phyloP scores from a whole-genome alignment of 2,329 filamentous ascomycete species.

The Neonectria faginata region DNA sequence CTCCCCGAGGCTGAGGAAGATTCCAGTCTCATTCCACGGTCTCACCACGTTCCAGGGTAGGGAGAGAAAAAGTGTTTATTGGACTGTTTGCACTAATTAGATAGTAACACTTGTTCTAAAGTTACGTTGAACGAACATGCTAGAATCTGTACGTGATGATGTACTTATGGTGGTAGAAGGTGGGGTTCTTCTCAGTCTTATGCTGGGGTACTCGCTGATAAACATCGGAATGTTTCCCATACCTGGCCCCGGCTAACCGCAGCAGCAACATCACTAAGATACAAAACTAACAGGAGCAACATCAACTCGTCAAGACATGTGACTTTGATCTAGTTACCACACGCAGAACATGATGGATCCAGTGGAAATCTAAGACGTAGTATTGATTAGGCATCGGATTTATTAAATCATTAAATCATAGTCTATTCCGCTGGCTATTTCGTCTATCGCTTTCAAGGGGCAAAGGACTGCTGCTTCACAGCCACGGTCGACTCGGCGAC shows the following conservation, averaged over 20 bases:
- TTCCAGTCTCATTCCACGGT: conserved; percentile 16
- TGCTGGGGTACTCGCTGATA: neutral
- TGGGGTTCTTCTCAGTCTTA: neutral
- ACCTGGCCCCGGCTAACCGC: neutral
- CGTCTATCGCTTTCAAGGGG: conserved; percentile 21
- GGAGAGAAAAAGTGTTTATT: neutral
- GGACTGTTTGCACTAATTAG: neutral
- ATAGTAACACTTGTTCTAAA: neutral
- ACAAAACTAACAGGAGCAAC: too few species aligned
- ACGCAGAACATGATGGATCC: too few species aligned
- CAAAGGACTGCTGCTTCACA: conserved; percentile 38
- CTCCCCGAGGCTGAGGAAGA: conserved; percentile 38
- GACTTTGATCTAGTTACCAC: too few species aligned
- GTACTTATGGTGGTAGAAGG: neutral
- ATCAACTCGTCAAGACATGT: too few species aligned
- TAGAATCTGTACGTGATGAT: neutral
- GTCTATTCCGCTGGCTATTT: conserved; percentile 7
- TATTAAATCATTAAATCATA: neutral
- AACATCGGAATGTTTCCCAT: neutral
- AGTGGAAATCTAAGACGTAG: neutral
- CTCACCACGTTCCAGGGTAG: conserved; percentile 36
- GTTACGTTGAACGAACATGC: neutral
- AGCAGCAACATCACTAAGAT: neutral
- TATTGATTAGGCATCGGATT: neutral
- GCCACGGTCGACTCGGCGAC: conserved; percentile 38